phyloP scores from a whole-genome alignment of 805 yeast species.

The Torulaspora indica region DNA sequence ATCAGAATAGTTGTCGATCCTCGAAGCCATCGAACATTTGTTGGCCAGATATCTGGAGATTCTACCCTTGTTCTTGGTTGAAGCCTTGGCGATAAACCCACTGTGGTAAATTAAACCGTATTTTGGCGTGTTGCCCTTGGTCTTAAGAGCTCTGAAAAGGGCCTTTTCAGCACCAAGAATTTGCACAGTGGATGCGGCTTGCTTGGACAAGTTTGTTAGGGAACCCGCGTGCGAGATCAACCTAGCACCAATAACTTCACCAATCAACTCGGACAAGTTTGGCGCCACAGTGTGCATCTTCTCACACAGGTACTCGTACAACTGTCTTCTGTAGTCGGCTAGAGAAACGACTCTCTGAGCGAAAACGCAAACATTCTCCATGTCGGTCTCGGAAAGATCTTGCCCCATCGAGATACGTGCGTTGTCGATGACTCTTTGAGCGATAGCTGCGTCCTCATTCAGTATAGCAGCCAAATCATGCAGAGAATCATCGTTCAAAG shows the following conservation, averaged over 20 bases:
- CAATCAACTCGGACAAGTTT: constrained; percentile 90
- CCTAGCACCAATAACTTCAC: constrained; percentile 98
- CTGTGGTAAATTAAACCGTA: constrained; percentile 95
- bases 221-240: constrained; percentile 98
- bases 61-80: constrained; percentile 97
- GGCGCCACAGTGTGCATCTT: constrained; percentile 99
- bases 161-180: constrained; percentile 97
- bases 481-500: constrained; percentile 70
- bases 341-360: constrained; percentile 91
- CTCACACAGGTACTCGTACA: constrained; percentile 82
- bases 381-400: constrained; percentile 91
- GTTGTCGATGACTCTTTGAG: constrained; percentile 87
- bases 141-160: constrained; percentile 89
- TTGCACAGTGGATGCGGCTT: constrained; percentile 98
- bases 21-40: constrained; percentile 97
- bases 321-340: constrained; percentile 80
- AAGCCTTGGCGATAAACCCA: constrained; percentile 88
- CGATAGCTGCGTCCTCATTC: constrained; percentile 87
- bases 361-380: constrained; percentile 84
- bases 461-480: constrained; percentile 85
- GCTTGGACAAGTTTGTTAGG: constrained; percentile 90
- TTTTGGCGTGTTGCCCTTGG: constrained; percentile 95
- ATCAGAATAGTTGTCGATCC: constrained; percentile 96
- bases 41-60: constrained; percentile 97
- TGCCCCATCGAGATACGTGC: constrained; percentile 99